These are phyloP conservation scores for Tetrapisispora namnaoensis DNA, from an alignment of 805 yeast species.

Conservation along the genomic window DNA sequence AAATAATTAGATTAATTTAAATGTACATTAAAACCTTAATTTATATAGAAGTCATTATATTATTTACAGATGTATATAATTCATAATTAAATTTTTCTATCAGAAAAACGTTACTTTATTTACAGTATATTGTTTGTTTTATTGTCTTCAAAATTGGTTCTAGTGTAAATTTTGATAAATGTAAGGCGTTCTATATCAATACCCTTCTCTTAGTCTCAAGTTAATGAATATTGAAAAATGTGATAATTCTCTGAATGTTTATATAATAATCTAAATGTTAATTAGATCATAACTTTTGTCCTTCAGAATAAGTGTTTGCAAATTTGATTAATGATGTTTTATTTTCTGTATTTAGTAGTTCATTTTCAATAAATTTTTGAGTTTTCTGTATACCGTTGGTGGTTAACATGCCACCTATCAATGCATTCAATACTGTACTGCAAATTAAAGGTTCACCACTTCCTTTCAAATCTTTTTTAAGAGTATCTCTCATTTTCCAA, in stretches of 20 bases:
- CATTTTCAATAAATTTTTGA: conserved; percentile 45
- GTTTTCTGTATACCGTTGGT: conserved; percentile 53
- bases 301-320: conserved; percentile 6
- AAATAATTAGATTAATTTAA: not conserved
- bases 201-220: not conserved
- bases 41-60: not conserved
- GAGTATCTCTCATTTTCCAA: conserved; percentile 53
- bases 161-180: not conserved
- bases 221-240: no score
- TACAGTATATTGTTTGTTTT: not conserved
- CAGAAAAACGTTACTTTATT: not conserved
- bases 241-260: no score
- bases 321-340: conserved; percentile 9
- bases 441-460: conserved; percentile 51
- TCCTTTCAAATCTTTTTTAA: conserved; percentile 31
- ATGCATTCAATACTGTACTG: conserved; percentile 47
- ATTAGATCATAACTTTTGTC: not conserved
- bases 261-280: no score
- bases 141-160: not conserved
- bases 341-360: conserved; percentile 32
- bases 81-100: not conserved
- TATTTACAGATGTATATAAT: conserved; percentile 1
- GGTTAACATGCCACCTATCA: conserved; percentile 59
- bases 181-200: not conserved
- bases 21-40: not conserved